A percentile compares a stretch with the other conserved stretches of the same genome.
These are phyloP conservation scores for Plasmodium vivax DNA, from an alignment of 169 alveolate species.

Conservation along the genomic window DNA sequence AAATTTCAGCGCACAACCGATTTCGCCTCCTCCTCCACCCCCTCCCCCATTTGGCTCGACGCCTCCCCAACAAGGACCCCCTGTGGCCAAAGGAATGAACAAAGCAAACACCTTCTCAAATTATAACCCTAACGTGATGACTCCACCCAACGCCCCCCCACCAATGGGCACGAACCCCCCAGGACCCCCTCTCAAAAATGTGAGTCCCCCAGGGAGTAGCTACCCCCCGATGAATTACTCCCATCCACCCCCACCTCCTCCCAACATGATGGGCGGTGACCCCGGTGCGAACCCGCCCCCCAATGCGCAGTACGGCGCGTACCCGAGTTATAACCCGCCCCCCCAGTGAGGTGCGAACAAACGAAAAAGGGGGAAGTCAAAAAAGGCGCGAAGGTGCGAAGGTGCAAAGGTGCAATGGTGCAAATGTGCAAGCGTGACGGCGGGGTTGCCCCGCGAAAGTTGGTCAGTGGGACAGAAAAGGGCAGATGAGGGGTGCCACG, in stretches of 20 bases:
- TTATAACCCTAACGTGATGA: constrained; percentile 27
- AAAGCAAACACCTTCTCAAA: constrained; percentile 15
- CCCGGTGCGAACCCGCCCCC: neutral
- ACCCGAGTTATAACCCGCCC: constrained; percentile 54
- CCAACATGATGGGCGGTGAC: constrained; percentile 13
- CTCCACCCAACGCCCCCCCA: neutral
- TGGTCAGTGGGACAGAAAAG: neutral
- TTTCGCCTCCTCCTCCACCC: constrained; percentile 42
- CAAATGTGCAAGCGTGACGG: neutral
- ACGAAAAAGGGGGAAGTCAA: neutral
- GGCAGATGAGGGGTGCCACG: neutral
- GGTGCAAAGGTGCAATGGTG: too few species aligned
- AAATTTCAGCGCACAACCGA: constrained; percentile 30
- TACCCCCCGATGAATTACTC: constrained; percentile 7
- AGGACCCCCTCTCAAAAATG: neutral
- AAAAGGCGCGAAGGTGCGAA: neutral
- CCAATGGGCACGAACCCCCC: constrained; percentile 8
- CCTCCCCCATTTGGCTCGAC: constrained; percentile 11
- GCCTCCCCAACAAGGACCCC: neutral
- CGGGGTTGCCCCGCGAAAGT: neutral
- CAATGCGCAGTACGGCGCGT: constrained; percentile 15
- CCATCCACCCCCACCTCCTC: constrained; percentile 32
- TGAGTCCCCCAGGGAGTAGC: neutral
- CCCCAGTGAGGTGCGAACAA: neutral
- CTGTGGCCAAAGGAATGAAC: constrained; percentile 10